Evolutionary conservation across 768 basidiomycete genomes (phyloP), one percentile per base, ranked within the genome.

Genomic region (Hysterangium stoloniferum): DNA sequence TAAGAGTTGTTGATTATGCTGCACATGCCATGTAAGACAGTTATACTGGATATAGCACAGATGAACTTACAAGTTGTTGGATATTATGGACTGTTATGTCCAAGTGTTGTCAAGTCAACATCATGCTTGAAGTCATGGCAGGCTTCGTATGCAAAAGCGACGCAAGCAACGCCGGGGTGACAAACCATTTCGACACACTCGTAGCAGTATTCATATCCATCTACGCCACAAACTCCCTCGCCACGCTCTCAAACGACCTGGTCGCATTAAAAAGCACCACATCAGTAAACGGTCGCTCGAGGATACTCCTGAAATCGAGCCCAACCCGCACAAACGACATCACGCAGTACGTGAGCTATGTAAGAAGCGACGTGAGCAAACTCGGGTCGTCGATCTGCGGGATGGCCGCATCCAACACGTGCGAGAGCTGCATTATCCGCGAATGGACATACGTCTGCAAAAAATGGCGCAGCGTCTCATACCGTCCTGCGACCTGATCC

Each of bases 281-380:
- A 40, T 70, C 65, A 33, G 74, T 73, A 62, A 93, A 82, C 2
- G 86, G 68, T 15, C 75, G 73, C 3, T 75, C 75, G 27, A 96
- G 68, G 15, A 84, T 66, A 0, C 73, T 66, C 28, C 83, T 78
- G 65, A 99, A 98, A 62, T 96, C 94, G 58, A 95, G 74, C 0
- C 95, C 95, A 15, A 95, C 77, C n/a, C 93, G 80, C 0, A 88
- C 76, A 60, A 96, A 96, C 1, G 93, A 92, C 15, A 82, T 80
- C 6, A 92, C 82, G 62, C 94, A 96, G 66, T 98, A 97, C 11
- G 87, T 86, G 38, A 98, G 76, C 59, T 98, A 95, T 0, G 93
- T 95, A 52, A 96, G 79, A 36, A 93, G 74, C 31, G 94, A 81
- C 19, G 90, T 76, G 56, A 95, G 74, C 20, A 87, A 70, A 17